Percentiles rank a stretch among this genome's conserved stretches.
phyloP scores from a whole-genome alignment of 352 stramenopile genomes.

The Phytophthora colocasiae region DNA sequence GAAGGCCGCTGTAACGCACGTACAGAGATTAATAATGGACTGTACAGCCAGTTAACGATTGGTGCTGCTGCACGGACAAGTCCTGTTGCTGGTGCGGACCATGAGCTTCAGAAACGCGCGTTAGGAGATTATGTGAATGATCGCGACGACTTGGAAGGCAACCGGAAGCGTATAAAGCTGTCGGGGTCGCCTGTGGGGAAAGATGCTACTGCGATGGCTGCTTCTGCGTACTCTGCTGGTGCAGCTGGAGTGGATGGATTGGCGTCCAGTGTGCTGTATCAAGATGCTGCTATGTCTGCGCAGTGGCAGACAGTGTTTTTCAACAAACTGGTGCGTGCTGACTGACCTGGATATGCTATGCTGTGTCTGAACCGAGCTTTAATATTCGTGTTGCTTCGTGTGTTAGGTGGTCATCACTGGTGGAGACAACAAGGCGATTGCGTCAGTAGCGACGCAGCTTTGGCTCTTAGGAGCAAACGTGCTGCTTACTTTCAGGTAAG shows the following conservation, averaged over 20 bases:
- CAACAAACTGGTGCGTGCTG: constrained; percentile 64
- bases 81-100: constrained; percentile 3
- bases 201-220: constrained; percentile 13
- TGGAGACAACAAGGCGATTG: constrained; percentile 56
- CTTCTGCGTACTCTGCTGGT: constrained; percentile 32
- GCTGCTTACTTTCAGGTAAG: constrained; percentile 70
- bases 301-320: constrained; percentile 52
- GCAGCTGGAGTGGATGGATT: constrained; percentile 15
- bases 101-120: constrained; percentile 41
- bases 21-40: constrained; percentile 66
- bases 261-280: constrained; percentile 27
- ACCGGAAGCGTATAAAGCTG: constrained; percentile 38
- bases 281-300: constrained; percentile 28
- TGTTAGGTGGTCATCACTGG: constrained; percentile 69
- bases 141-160: constrained; percentile 30
- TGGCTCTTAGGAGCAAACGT: constrained; percentile 76
- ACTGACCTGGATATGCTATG: neutral
- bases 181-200: constrained; percentile 3
- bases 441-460: constrained; percentile 60
- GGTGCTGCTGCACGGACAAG: constrained; percentile 10
- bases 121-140: constrained; percentile 37
- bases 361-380: neutral
- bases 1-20: constrained; percentile 73
- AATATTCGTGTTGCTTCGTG: constrained; percentile 7
- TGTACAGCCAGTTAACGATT: constrained; percentile 57